Evolutionary conservation across 23 red algal species (phyloP).

Genomic region (Gracilaria caudata): DNA sequence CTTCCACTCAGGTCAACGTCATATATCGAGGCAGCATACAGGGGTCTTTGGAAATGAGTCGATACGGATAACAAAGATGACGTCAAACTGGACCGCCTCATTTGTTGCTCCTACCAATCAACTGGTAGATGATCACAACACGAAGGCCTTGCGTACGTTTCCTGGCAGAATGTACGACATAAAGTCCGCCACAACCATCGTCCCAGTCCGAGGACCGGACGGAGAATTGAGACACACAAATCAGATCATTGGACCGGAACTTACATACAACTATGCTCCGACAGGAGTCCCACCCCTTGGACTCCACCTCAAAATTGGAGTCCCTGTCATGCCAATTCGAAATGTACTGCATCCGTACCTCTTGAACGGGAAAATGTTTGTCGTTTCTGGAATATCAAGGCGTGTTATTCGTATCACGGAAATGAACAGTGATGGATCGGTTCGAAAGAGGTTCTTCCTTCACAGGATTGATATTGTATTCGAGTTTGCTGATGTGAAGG

Average conservation of each 20-base stretch:
- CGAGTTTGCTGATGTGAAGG: conserved; percentile 2
- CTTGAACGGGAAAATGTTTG: conserved; percentile 10
- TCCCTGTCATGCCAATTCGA: not conserved
- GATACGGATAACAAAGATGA: no score
- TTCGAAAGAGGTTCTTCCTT: not conserved
- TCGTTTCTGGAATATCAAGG: not conserved
- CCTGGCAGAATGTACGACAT: not conserved
- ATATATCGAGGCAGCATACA: no score
- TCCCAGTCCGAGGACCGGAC: not conserved
- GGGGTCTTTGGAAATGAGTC: no score
- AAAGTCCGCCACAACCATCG: not conserved
- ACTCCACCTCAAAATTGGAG: conserved; percentile 9
- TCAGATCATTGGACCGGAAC: not conserved
- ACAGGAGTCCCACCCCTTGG: conserved; percentile 19
- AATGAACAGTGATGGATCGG: not conserved
- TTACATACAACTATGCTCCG: conserved; percentile 39
- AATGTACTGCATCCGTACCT: conserved; percentile 10
- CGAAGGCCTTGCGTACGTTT: not conserved
- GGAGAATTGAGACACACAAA: not conserved
- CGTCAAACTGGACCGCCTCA: not conserved
- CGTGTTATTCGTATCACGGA: not conserved
- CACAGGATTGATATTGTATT: conserved; percentile 25
- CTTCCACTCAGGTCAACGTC: no score
- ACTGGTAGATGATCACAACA: not conserved
- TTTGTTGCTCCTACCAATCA: not conserved